Conservation (phyloP, 2,329 filamentous ascomycete genomes). For the Colletotrichum brevisporum region DNA sequence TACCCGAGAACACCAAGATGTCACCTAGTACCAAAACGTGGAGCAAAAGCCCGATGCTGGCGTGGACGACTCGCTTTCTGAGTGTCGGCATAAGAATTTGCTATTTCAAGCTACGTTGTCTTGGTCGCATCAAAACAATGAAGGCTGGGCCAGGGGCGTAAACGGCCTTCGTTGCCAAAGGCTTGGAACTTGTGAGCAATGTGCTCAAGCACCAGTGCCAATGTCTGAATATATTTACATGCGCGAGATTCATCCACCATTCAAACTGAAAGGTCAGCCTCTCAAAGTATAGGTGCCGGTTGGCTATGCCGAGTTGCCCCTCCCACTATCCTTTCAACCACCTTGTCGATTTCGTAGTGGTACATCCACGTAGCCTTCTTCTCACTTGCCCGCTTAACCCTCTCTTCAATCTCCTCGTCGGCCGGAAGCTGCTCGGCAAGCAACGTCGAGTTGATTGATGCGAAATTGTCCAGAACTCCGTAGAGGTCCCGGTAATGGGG, state of each 20-base stretch:
- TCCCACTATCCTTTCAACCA: constrained; percentile 12
- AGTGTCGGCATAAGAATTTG: too few species aligned
- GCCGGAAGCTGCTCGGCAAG: constrained; percentile 39
- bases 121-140: too few species aligned
- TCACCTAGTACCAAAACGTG: too few species aligned
- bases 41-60: too few species aligned
- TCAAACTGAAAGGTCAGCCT: not conserved
- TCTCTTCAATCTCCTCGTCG: constrained; percentile 46
- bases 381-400: constrained; percentile 42
- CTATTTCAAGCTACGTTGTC: too few species aligned
- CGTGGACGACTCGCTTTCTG: too few species aligned
- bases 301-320: not conserved
- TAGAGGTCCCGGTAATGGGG: constrained; percentile 48
- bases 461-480: constrained; percentile 45
- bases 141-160: too few species aligned
- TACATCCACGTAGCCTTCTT: constrained; percentile 47
- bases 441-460: constrained; percentile 37
- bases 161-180: too few species aligned
- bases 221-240: not conserved
- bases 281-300: constrained; percentile 9
- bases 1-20: too few species aligned
- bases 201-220: too few species aligned
- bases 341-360: constrained; percentile 44
- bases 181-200: too few species aligned
- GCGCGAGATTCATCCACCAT: constrained; percentile 6